Evolutionary conservation across 192 early-diverging fungal species (phyloP).

Genomic region (Pilobolus umbonatus): DNA sequence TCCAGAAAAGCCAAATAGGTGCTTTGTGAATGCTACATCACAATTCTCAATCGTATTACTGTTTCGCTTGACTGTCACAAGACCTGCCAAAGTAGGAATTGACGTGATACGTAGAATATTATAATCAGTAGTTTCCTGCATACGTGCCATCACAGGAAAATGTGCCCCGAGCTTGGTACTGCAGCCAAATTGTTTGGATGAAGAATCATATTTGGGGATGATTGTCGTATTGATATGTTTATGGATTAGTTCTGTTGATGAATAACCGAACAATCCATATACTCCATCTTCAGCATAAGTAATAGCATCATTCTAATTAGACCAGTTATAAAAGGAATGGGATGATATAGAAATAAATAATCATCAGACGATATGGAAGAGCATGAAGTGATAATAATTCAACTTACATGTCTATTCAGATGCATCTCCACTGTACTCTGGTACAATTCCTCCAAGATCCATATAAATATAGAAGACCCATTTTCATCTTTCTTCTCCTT

Average conservation of each 20-base stretch:
- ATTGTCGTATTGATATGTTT: neutral
- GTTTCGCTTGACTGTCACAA: conserved; percentile 42
- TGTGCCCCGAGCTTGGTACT: conserved; percentile 43
- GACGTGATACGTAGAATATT: conserved; percentile 52
- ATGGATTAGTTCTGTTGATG: conserved; percentile 36
- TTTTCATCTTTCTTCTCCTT: conserved; percentile 45
- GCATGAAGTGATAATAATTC: neutral
- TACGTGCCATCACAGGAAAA: conserved; percentile 54
- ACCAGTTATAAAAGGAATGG: neutral
- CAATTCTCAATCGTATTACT: conserved; percentile 48
- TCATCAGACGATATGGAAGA: neutral
- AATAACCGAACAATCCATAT: conserved; percentile 44
- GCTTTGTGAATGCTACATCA: conserved; percentile 56
- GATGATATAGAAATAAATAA: conserved; percentile 2
- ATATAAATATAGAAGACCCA: conserved; percentile 47
- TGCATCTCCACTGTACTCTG: conserved; percentile 29
- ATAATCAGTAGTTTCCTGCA: conserved; percentile 5
- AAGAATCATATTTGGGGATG: neutral
- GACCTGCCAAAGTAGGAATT: conserved; percentile 61
- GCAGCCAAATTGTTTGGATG: conserved; percentile 49
- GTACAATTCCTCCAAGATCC: conserved; percentile 59
- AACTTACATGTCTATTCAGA: conserved; percentile 1
- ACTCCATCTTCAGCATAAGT: conserved; percentile 38
- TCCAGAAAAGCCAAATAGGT: conserved; percentile 52
- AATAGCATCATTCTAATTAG: conserved; percentile 25